Conservation (phyloP, 305 asterid genomes). For the Solanum hybrid region DNA sequence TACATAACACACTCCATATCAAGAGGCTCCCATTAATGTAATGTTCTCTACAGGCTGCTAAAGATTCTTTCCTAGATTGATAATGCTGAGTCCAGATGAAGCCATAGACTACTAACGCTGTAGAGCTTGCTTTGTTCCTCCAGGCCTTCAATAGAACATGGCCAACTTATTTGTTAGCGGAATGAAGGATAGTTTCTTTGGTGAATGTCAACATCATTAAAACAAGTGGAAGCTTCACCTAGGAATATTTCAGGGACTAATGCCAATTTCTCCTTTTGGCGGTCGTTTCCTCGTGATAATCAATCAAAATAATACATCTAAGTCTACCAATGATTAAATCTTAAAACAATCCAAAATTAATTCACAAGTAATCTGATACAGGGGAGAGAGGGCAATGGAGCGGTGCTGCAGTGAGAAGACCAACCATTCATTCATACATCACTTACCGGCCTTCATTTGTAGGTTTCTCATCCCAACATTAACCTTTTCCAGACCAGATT, state of each 20-base stretch:
- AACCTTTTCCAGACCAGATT: constrained; percentile 41
- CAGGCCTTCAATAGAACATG: background rate
- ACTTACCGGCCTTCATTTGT: constrained; percentile 49
- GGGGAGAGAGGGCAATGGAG: constrained; percentile 11
- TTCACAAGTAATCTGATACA: constrained; percentile 30
- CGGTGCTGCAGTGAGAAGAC: constrained; percentile 4
- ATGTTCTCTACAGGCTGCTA: background rate
- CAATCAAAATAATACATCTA: constrained; percentile 27
- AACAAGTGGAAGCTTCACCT: constrained; percentile 12
- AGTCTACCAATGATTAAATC: constrained; percentile 22
- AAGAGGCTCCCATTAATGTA: background rate
- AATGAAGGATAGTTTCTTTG: constrained; percentile 6
- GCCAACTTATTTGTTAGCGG: background rate
- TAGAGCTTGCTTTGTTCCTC: background rate
- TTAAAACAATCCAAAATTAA: constrained; percentile 14
- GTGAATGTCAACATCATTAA: constrained; percentile 12
- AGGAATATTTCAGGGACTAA: constrained; percentile 14
- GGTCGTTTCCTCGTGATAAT: constrained; percentile 28
- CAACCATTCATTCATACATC: constrained; percentile 23
- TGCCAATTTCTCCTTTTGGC: constrained; percentile 19
- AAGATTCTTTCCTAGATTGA: background rate
- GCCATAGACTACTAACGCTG: background rate
- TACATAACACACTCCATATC: constrained; percentile 1
- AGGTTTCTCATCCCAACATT: constrained; percentile 46
- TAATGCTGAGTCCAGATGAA: background rate